Percentiles rank a stretch among this genome's conserved stretches.
Conservation (phyloP, 352 stramenopile genomes). For the Pythium diclinum region DNA sequence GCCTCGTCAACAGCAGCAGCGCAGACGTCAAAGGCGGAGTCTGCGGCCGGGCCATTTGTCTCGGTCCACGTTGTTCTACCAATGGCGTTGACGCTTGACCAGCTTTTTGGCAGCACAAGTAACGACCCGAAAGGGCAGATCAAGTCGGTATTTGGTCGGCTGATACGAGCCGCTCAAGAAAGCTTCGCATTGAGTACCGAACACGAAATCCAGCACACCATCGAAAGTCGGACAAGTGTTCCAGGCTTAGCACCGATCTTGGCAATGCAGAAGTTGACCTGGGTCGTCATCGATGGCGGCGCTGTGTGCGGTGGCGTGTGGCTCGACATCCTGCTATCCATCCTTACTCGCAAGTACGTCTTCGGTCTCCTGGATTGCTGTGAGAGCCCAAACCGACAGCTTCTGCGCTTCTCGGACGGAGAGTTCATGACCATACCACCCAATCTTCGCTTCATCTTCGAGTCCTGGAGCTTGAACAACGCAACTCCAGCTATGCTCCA, state of each 20-base stretch:
- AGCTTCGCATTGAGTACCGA: constrained; percentile 22
- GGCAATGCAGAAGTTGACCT: constrained; percentile 22
- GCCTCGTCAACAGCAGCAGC: background rate
- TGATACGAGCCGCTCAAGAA: constrained; percentile 26
- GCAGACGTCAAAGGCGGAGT: background rate
- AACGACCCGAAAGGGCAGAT: constrained; percentile 25
- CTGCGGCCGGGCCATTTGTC: constrained; percentile 12
- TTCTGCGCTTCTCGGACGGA: constrained; percentile 23
- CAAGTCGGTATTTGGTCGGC: constrained; percentile 25
- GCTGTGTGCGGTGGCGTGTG: constrained; percentile 16
- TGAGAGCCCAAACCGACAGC: background rate
- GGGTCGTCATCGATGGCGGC: constrained; percentile 27
- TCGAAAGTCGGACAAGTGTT: background rate
- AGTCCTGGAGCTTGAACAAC: constrained; percentile 32
- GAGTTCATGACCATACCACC: constrained; percentile 58
- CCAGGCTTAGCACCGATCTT: constrained; percentile 15
- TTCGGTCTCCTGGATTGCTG: constrained; percentile 10
- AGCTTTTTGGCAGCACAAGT: constrained; percentile 23
- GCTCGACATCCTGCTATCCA: constrained; percentile 20
- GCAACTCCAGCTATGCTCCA: constrained; percentile 25
- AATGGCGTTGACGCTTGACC: constrained; percentile 20
- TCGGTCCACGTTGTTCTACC: constrained; percentile 20
- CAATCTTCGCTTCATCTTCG: constrained; percentile 63
- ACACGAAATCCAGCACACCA: constrained; percentile 17
- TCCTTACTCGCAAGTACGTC: constrained; percentile 8